A percentile compares a stretch with the other conserved stretches of the same genome.
These are phyloP conservation scores for Ophiostoma triangulosporum DNA, from an alignment of 2,329 filamentous ascomycete species.

Conservation along the genomic window DNA sequence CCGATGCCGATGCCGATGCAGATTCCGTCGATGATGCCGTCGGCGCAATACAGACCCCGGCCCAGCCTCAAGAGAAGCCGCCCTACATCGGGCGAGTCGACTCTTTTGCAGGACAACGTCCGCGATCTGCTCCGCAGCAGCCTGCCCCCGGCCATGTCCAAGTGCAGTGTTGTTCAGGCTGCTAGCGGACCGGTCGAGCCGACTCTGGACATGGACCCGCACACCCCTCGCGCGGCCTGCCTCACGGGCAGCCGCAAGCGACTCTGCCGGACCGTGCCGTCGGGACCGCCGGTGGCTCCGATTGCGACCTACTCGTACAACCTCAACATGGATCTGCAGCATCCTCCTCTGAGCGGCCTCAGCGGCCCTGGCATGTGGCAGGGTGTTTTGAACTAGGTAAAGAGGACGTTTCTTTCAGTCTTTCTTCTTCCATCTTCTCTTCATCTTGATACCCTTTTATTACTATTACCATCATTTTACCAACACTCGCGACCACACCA, in stretches of 20 bases:
- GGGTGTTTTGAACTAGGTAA: conserved; percentile 42
- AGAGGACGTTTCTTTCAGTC: conserved; percentile 5
- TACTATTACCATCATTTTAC: conserved; percentile 17
- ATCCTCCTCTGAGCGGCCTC: conserved; percentile 28
- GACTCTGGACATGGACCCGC: conserved; percentile 2
- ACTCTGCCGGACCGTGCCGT: conserved; percentile 37
- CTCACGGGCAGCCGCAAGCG: conserved; percentile 45
- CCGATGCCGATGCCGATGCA: neutral
- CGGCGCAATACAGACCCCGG: conserved; percentile 11
- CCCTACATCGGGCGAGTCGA: conserved; percentile 42
- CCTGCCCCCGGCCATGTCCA: conserved; percentile 16
- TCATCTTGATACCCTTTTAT: conserved; percentile 14
- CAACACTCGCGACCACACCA: neutral
- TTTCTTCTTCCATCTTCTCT: conserved; percentile 9
- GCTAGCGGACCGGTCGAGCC: neutral
- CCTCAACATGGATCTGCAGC: conserved; percentile 25
- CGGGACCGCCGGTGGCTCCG: neutral
- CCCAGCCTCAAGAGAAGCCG: conserved; percentile 45
- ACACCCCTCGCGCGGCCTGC: conserved; percentile 19
- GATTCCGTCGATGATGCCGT: neutral
- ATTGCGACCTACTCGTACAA: conserved; percentile 6
- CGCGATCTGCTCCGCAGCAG: conserved; percentile 42
- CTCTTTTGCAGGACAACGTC: conserved; percentile 50
- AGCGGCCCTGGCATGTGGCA: conserved; percentile 54
- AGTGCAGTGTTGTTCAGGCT: conserved; percentile 21